Evolutionary conservation across 768 basidiomycete genomes (phyloP), one percentile per base, ranked within the genome.

Genomic region (Lyophyllum atratum): DNA sequence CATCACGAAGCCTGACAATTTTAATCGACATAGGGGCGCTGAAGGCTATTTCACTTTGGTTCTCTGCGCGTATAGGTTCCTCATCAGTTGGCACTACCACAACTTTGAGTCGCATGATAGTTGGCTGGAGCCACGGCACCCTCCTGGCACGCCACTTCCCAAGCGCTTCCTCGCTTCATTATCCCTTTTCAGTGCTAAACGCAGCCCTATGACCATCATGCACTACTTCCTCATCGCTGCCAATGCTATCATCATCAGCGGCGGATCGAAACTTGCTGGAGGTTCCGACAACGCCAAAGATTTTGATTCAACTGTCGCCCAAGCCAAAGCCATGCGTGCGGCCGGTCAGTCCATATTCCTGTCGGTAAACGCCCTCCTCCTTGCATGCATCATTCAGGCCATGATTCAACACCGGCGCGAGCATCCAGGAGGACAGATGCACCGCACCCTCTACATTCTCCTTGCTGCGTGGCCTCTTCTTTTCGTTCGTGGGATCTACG

Each of bases 81-180:
- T 74, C 49, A 66, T 73, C 24, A 70, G 68, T 14, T 75, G 74
- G 74, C 74, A 75, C 26, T 65, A 72, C 45, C 70, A 69, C 49
- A 74, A 74, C 49, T 61, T 70, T 21, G 61, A 64, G 3, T 61
- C 56, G 10, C 68, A 68, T 11, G 64, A 67, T 31, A 72, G 71
- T 21, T 75, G 72, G 72, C 65, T 75, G 9, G 74, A 75, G 54
- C 73, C 72, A 12, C 68, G 67, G 24, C 52, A 64, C 28, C 55
- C 49, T 4, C 62, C 63, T 0, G 58, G 54, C 11, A 61, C 64
- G 9, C 54, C 61, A 21, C 46, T 55, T 17, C 59, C 48, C 37
- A 60, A 64, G 14, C 55, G 62, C 25, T 44, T 72, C 54, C 34
- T 62, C 9, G 67, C 67, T 6, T 67, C 72, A 1, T 57, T 72